Evolutionary conservation across 768 basidiomycete genomes (phyloP), one percentile per base, ranked within the genome.

Genomic region (Termitomyces sp.): DNA sequence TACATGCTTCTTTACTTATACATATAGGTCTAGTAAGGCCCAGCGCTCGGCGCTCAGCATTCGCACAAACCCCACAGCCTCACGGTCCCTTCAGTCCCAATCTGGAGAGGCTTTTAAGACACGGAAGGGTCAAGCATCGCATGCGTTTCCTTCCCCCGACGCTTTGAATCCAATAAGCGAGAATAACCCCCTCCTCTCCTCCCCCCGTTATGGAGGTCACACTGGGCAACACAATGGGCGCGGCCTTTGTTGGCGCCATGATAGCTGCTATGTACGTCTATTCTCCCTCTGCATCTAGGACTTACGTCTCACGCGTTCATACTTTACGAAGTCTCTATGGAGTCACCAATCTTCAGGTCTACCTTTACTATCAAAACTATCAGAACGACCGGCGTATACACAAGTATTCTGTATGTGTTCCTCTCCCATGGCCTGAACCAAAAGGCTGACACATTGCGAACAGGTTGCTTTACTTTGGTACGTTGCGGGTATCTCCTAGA

Each of bases 181-280:
- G 28, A 28, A 32, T 18, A 28, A 28, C 28, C 4, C 28, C 28
- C 28, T 4, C 4, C 28, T n/a, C 35, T 4, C 28, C 28, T 28
- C 28, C 28, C 28, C 35, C 39, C 7, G 28, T 22, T 45, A 62
- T 62, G 58, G 59, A 32, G 24, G 57, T 55, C 36, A 62, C 69
- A 24, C 58, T 74, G 40, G 70, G 60, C 51, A 70, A 69, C 61
- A 74, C 73, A 13, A 56, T 73, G 2, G 73, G 73, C 48, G 73
- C 72, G 9, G 65, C 66, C 22, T 71, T 72, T 58, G 13, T 74
- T 40, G 73, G 73, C 16, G 58, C 67, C 7, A 58, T 70, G 48
- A 61, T 65, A 48, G 67, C 73, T 53, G 66, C 69, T 16, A 67
- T 73, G 73, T 73, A 64, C 57, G 73, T 68, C 32, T 13, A 42